Evolutionary conservation across 306 rosid genomes (phyloP), one percentile per base, ranked within the genome.

Genomic region (Ochetophila trinervis): DNA sequence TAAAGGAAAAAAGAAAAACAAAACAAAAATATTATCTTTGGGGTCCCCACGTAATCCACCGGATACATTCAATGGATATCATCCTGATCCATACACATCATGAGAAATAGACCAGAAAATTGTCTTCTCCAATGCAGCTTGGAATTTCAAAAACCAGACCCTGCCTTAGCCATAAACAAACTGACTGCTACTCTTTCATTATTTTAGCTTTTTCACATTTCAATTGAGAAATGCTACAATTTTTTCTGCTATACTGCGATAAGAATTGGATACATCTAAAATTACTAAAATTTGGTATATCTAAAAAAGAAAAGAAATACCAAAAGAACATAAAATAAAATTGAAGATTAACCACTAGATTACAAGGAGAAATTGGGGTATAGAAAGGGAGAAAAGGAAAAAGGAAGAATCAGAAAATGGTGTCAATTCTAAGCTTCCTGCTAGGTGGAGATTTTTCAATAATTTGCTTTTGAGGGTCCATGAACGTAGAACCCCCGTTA

Each of bases 381-480:
- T n/a, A 45, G 52, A 55, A 44, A 58, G 18, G 50, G 30, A 5
- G n/a, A 53, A 0, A 49, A n/a, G 56, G 61, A 64, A 27, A 51
- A 61, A 15, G 53, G 32, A 57, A 63, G 67, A 9, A 57, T 80
- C 77, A 94, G 83, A 83, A 94, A 72, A 86, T 88, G 82, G 99
- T 94, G 65, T 94, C 99, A 37, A 83, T 75, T 34, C 69, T 81
- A 64, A 94, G 95, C 78, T 83, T 94, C 83, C 97, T 85, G 60
- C 84, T 88, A 0, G 90, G 83, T 14, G 97, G 99, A 75, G 84
- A 74, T 72, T 84, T 84, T 80, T 94, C 96, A 64, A 78, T 67
- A 48, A 77, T 77, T 79, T 94, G 96, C 78, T 88, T 84, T 76
- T 90, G 96, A 74, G 83, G 62, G 72, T 94, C 97, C 97, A 90